phyloP scores from a whole-genome alignment of 768 basidiomycete species.

The Hypholoma fasciculare region DNA sequence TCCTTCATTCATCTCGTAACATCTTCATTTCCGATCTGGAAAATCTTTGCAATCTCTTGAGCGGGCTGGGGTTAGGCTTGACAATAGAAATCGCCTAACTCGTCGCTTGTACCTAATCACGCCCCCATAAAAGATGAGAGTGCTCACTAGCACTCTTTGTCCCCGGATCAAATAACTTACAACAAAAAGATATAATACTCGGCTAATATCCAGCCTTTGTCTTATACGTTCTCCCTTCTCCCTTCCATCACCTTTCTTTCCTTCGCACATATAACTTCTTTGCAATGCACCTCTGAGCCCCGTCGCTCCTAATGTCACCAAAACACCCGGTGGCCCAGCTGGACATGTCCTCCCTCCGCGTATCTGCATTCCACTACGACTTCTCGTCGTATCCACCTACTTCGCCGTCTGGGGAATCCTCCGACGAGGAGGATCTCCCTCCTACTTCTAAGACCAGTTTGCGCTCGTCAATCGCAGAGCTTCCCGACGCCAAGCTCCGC shows the following conservation, averaged over 20 bases:
- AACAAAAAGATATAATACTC: conserved; percentile 10
- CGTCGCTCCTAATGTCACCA: background rate
- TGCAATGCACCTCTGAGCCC: background rate
- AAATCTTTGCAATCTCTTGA: background rate
- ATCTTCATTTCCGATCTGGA: background rate
- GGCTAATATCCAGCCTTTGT: conserved; percentile 2
- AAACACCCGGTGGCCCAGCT: background rate
- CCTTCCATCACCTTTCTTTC: background rate
- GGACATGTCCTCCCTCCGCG: background rate
- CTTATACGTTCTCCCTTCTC: background rate
- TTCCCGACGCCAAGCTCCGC: conserved; percentile 38
- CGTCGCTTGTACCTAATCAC: background rate
- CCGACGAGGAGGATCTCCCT: conserved; percentile 17
- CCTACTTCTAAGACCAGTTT: conserved; percentile 18
- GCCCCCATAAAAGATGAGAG: background rate
- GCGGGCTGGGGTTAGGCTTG: background rate
- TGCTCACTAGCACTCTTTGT: background rate
- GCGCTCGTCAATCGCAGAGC: conserved; percentile 34
- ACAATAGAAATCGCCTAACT: background rate
- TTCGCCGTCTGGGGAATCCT: conserved; percentile 24
- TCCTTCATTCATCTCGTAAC: background rate
- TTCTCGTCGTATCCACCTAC: conserved; percentile 25
- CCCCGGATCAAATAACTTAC: background rate
- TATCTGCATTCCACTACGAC: conserved; percentile 17
- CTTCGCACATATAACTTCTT: background rate